Conservation (phyloP, 208 protist species). For the Leishmania tropica region DNA sequence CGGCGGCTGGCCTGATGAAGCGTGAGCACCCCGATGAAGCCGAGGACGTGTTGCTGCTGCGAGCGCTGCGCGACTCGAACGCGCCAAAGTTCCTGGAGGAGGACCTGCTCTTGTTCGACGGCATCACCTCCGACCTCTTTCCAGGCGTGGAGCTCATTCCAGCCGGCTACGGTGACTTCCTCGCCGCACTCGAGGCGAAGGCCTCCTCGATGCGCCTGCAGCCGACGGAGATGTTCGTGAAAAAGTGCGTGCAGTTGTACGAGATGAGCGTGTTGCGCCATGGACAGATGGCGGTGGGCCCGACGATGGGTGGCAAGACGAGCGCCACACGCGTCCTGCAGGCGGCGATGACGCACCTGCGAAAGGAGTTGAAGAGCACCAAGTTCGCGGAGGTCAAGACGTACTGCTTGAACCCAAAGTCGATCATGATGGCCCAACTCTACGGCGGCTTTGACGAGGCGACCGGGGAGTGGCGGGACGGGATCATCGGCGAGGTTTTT, state of each 20-base stretch:
- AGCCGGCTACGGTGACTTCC: slow-evolving; percentile 93
- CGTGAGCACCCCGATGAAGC: slow-evolving; percentile 91
- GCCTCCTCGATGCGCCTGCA: slow-evolving; percentile 86
- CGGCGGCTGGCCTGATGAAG: slow-evolving; percentile 96
- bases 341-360: slow-evolving; percentile 85
- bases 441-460: slow-evolving; percentile 97
- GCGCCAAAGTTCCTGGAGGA: slow-evolving; percentile 98
- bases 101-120: slow-evolving; percentile 94
- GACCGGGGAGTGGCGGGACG: slow-evolving; percentile 97
- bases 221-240: slow-evolving; percentile 94
- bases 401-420: slow-evolving; percentile 96
- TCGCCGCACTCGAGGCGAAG: slow-evolving; percentile 72
- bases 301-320: slow-evolving; percentile 97
- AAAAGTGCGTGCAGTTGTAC: slow-evolving; percentile 98
- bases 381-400: slow-evolving; percentile 89
- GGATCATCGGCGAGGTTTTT: slow-evolving; percentile 95
- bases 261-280: slow-evolving; percentile 98
- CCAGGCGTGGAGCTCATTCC: slow-evolving; percentile 91
- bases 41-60: slow-evolving; percentile 95
- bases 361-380: slow-evolving; percentile 62
- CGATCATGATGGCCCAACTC: slow-evolving; percentile 97
- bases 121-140: slow-evolving; percentile 98
- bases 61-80: slow-evolving; percentile 97
- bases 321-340: slow-evolving; percentile 83
- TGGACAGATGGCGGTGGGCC: slow-evolving; percentile 98